A percentile compares a stretch with the other conserved stretches of the same genome.
Conservation (phyloP, 306 rosid genomes). For the Prunus davidiana region DNA sequence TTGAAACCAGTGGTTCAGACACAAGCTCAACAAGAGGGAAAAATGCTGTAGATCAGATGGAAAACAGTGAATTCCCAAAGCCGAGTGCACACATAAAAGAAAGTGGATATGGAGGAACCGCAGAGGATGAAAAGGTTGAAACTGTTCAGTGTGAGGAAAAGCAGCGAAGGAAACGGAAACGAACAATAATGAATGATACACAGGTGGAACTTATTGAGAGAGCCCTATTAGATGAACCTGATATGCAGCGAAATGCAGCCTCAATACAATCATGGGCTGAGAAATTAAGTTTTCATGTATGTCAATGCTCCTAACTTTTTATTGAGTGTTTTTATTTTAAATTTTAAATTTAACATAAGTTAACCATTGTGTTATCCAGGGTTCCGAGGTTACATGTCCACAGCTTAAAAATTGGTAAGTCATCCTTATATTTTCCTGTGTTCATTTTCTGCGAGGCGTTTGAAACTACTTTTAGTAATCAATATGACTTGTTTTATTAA, state of each 20-base stretch:
- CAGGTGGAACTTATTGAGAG: slow-evolving; percentile 67
- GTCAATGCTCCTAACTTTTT: slow-evolving; percentile 29
- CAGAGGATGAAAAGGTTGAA: slow-evolving; percentile 69
- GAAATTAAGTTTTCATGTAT: slow-evolving; percentile 66
- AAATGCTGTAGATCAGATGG: slow-evolving; percentile 45
- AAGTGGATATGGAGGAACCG: slow-evolving; percentile 46
- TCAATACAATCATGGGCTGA: slow-evolving; percentile 78
- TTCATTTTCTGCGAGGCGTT: not conserved
- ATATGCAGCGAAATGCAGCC: slow-evolving; percentile 83
- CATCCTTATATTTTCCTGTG: slow-evolving; percentile 3
- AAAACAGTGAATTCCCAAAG: slow-evolving; percentile 48
- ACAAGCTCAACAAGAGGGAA: slow-evolving; percentile 70
- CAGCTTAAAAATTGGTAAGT: slow-evolving; percentile 94
- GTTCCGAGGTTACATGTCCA: slow-evolving; percentile 78
- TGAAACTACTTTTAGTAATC: not conserved
- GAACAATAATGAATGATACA: slow-evolving; percentile 83
- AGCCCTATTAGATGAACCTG: slow-evolving; percentile 85
- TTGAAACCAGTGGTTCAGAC: slow-evolving; percentile 92
- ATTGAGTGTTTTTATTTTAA: not conserved
- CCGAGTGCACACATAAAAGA: slow-evolving; percentile 38
- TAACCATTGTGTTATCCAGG: slow-evolving; percentile 55
- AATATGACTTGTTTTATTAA: not conserved
- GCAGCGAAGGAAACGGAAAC: slow-evolving; percentile 78
- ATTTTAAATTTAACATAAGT: slow-evolving; percentile 9
- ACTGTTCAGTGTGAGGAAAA: slow-evolving; percentile 47